Evolutionary conservation across 306 rosid species (phyloP).

Genomic region (Argentina anserina): DNA sequence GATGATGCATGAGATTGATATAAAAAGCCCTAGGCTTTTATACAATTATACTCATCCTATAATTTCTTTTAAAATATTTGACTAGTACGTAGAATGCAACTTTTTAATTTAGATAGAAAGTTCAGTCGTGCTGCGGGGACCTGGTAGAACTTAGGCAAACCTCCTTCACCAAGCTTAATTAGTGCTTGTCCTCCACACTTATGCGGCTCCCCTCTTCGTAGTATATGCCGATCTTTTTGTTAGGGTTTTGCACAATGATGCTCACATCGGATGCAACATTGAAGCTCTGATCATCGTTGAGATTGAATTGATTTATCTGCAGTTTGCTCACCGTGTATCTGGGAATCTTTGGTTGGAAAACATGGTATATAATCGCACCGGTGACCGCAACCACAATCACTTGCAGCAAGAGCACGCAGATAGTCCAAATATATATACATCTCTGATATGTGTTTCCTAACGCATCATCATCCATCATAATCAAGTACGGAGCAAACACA

Average conservation of each 20-base stretch:
- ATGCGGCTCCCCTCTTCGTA: slow-evolving; percentile 73
- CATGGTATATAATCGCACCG: slow-evolving; percentile 55
- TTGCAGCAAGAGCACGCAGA: slow-evolving; percentile 35
- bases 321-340: slow-evolving; percentile 51
- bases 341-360: slow-evolving; percentile 78
- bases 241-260: slow-evolving; percentile 69
- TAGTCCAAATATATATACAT: slow-evolving; percentile 20
- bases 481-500: too few relatives aligned
- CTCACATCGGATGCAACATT: slow-evolving; percentile 47
- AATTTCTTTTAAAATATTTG: too few relatives aligned
- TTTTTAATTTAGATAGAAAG: too few relatives aligned
- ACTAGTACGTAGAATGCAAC: too few relatives aligned
- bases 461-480: too few relatives aligned
- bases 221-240: slow-evolving; percentile 80
- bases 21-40: too few relatives aligned
- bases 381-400: slow-evolving; percentile 45
- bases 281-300: slow-evolving; percentile 29
- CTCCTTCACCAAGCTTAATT: slow-evolving; percentile 61
- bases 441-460: too few relatives aligned
- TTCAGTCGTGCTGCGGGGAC: slow-evolving; percentile 68
- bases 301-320: slow-evolving; percentile 38
- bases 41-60: too few relatives aligned
- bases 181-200: slow-evolving; percentile 50
- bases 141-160: slow-evolving; percentile 77
- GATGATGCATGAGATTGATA: too few relatives aligned